Conservation (phyloP, 805 yeast genomes). For the Lipomyces kockii region DNA sequence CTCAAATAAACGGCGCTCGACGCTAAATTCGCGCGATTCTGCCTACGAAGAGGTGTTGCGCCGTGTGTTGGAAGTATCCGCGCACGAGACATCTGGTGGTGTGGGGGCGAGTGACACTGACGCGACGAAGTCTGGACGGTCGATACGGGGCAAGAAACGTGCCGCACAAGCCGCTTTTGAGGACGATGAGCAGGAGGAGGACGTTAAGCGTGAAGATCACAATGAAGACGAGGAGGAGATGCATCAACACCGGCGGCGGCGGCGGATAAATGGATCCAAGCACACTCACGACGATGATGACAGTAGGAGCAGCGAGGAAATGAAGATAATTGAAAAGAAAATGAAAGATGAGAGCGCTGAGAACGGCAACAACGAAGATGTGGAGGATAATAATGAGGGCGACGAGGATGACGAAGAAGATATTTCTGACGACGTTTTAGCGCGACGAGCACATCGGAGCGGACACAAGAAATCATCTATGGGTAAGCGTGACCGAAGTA, state of each 20-base stretch:
- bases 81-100: slow-evolving; percentile 41
- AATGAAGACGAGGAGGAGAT: slow-evolving; percentile 11
- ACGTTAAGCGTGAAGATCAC: slow-evolving; percentile 30
- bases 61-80: slow-evolving; percentile 50
- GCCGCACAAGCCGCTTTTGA: slow-evolving; percentile 25
- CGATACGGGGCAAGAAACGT: slow-evolving; percentile 33
- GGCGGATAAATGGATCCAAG: background rate
- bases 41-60: slow-evolving; percentile 47
- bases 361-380: slow-evolving; percentile 19
- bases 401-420: slow-evolving; percentile 14
- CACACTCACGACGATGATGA: slow-evolving; percentile 1
- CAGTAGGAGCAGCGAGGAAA: slow-evolving; percentile 18
- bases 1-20: slow-evolving; percentile 41
- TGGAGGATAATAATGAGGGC: slow-evolving; percentile 26
- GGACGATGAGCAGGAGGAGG: slow-evolving; percentile 32
- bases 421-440: background rate
- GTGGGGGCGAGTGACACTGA: slow-evolving; percentile 10
- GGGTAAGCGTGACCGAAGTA: slow-evolving; percentile 16
- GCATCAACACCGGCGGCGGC: background rate
- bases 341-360: background rate
- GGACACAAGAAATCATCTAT: slow-evolving; percentile 5
- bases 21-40: slow-evolving; percentile 45
- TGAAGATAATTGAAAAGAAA: background rate
- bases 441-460: slow-evolving; percentile 1
- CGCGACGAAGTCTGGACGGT: slow-evolving; percentile 8